Evolutionary conservation across 768 basidiomycete genomes (phyloP), one percentile per base, ranked within the genome.

Genomic region (Leccinum sublutescens): DNA sequence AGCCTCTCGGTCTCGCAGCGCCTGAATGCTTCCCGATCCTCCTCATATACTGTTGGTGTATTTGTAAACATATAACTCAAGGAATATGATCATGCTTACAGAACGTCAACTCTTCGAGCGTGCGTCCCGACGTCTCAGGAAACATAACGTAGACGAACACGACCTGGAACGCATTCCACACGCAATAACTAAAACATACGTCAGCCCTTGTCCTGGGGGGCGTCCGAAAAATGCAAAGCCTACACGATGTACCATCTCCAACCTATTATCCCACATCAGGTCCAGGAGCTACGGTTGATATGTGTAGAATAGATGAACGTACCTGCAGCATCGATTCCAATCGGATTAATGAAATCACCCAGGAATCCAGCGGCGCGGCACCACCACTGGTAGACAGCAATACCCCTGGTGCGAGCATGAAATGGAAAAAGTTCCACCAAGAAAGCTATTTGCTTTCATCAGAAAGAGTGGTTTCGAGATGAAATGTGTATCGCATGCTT

Each of bases 361-460:
- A 58, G 0, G 45, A 58, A 62, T 19, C 9, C 34, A 1, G 54
- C 53, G 0, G 76, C 71, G 15, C 85, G 80, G 50, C 80, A 74
- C 70, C 81, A 84, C 76, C 78, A 82, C 62, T 86, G 83, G 74
- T 83, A 85, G 34, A 87, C 68, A 5, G 85, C 74, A 58, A 86
- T 78, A 43, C 40, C 40, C n/a, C 40, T 40, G 40, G 86, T 79
- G 56, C 85, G 82, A 25, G 79, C 77, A 60, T 82, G 80, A 74
- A 76, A 86, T 0, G 85, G 85, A 76, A 86, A 86, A 27, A 87
- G 67, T 64, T 86, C 86, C 31, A 85, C 83, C 59, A 86, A 71
- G 79, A 78, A 86, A 5, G 84, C 84, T 84, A 62, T 23, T 23
- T 4, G 33, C 47, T 15, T 25, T 45, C 17, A n/a, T 62, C n/a